Base-by-base conservation (phyloP, 164 flowering plant genomes). In the Cinnamomum chago region DNA sequence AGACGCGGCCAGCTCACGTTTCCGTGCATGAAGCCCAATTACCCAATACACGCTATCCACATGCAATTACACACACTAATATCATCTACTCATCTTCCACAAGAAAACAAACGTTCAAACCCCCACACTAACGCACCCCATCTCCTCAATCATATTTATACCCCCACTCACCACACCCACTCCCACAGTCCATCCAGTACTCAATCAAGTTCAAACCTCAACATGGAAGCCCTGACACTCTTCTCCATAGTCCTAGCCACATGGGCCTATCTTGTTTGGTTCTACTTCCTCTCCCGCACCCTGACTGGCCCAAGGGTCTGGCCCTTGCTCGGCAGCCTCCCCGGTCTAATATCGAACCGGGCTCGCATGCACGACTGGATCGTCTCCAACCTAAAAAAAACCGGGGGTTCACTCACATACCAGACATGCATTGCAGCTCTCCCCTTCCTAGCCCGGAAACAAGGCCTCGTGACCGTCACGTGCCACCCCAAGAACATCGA, bases 401-500 rank as follows among this genome's bases (percentile, higher is more conserved):
- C 88, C 3, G 87, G 90, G 9, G 82, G 77, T 14, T 67, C 88
- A 3, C 82, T 87, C 67, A 94, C 98, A 14, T 94, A 94, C 82
- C 98, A 94, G 70, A 94, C 98, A 0, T 78, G 83, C 77, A 90
- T 85, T 47, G 65, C 86, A 2, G 84, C 91, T 22, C 25, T 90
- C 2, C 97, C 97, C 13, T 90, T 86, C 82, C 40, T 90, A 4
- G 93, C 95, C 7, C 73, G 75, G 12, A 85, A 72, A 20, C 89
- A 87, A 50, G 94, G 92, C 67, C 86, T 92, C 70, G 88, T 78
- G 70, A 94, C 97, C 0, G 95, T 94, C 27, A 94, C 98, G 0
- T 86, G 90, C 70, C 83, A 94, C 85, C 98, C 98, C 2, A 88
- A 83, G 24, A 92, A 92, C 84, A 72, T 94, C 68, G 96, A 94